Evolutionary conservation across 2,329 filamentous ascomycete genomes (phyloP).

Genomic region (Nemania serpens): DNA sequence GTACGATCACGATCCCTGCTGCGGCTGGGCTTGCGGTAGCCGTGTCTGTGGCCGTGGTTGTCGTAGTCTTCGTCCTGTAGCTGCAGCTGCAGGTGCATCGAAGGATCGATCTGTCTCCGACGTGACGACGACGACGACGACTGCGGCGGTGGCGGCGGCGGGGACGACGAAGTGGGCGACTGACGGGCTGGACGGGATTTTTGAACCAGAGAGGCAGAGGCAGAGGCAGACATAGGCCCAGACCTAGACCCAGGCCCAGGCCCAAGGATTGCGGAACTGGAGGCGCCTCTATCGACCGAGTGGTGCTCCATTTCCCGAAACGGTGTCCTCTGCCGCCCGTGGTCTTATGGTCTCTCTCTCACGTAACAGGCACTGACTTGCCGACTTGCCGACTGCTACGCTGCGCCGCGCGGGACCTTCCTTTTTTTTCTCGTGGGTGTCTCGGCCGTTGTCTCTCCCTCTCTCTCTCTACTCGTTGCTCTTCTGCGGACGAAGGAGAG

Average conservation of each 20-base stretch:
- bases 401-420: neutral
- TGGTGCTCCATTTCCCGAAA: slow-evolving; percentile 13
- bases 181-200: slow-evolving; percentile 37
- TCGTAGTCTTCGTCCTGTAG: slow-evolving; percentile 34
- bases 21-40: slow-evolving; percentile 21
- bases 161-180: neutral
- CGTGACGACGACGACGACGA: slow-evolving; percentile 32
- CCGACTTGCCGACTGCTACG: neutral
- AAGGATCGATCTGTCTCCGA: slow-evolving; percentile 40
- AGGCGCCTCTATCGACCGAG: slow-evolving; percentile 15
- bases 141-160: too few relatives aligned
- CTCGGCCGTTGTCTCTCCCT: neutral
- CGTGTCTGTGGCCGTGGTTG: slow-evolving; percentile 16
- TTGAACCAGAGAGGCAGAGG: neutral
- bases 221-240: neutral
- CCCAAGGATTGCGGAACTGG: neutral
- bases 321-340: neutral
- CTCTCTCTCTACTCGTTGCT: neutral
- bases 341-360: neutral
- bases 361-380: neutral
- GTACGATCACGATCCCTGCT: slow-evolving; percentile 1
- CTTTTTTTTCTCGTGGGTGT: neutral
- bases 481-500: neutral
- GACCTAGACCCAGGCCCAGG: neutral
- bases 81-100: slow-evolving; percentile 39